Evolutionary conservation across 129 eudicot genomes (phyloP).

Genomic region (Helianthus annuus): DNA sequence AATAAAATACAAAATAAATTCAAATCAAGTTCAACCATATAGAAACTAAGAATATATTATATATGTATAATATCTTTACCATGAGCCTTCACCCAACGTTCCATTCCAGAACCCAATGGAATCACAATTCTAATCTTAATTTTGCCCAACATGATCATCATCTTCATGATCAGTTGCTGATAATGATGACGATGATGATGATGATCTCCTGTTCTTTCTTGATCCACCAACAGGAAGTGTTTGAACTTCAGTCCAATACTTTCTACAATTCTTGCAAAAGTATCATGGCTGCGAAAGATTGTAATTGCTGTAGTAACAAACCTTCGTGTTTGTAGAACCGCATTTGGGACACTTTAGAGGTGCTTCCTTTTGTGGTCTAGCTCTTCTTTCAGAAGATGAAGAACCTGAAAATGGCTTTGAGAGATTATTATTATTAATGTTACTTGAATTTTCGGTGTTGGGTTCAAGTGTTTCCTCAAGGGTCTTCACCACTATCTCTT

Average conservation of each 20-base stretch:
- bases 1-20: no score
- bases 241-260: constrained; percentile 89
- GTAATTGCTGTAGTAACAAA: constrained; percentile 84
- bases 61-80: constrained; percentile 44
- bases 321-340: constrained; percentile 78
- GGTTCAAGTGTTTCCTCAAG: no score
- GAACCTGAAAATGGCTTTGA: no score
- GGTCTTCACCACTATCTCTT: no score
- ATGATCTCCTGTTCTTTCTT: not conserved
- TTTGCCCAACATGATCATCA: constrained; percentile 26
- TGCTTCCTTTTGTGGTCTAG: constrained; percentile 4
- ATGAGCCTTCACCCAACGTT: constrained; percentile 71
- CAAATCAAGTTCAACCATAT: not conserved
- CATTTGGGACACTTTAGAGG: constrained; percentile 78
- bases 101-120: constrained; percentile 74
- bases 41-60: not conserved
- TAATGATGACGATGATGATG: no score
- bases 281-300: constrained; percentile 84
- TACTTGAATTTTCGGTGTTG: no score
- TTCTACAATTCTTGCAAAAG: constrained; percentile 80
- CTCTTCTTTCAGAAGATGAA: no score
- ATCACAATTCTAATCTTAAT: constrained; percentile 52
- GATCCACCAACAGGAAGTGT: constrained; percentile 28
- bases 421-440: no score
- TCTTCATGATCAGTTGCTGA: constrained; percentile 21